A percentile compares a stretch with the other conserved stretches of the same genome.
Evolutionary conservation across 805 yeast genomes (phyloP).

Genomic region (Clavispora carvajalis): DNA sequence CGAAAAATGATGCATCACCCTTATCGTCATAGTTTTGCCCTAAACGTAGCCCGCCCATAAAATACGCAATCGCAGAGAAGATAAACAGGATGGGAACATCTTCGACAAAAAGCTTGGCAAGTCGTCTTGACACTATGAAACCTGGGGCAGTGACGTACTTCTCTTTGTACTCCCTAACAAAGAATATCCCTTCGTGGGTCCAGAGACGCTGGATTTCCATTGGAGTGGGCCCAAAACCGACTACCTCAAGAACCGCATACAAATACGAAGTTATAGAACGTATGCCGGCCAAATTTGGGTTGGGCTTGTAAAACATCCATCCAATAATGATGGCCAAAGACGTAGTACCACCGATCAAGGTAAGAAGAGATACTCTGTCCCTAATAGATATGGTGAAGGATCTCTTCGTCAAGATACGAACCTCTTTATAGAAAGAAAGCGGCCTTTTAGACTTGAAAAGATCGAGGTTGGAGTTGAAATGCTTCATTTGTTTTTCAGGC

Average conservation of each 20-base stretch:
- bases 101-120: conserved; percentile 63
- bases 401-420: conserved; percentile 30
- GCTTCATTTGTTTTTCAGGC: conserved; percentile 11
- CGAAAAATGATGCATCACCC: conserved; percentile 35
- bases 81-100: conserved; percentile 60
- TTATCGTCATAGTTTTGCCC: conserved; percentile 7
- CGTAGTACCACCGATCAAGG: conserved; percentile 36
- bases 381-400: conserved; percentile 28
- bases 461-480: conserved; percentile 15
- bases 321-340: conserved; percentile 62
- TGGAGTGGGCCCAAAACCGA: conserved; percentile 37
- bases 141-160: conserved; percentile 63
- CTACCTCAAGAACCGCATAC: conserved; percentile 33
- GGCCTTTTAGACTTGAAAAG: conserved; percentile 15
- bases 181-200: conserved; percentile 32
- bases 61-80: conserved; percentile 60
- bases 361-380: conserved; percentile 27
- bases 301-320: conserved; percentile 71
- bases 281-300: conserved; percentile 55
- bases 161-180: conserved; percentile 61
- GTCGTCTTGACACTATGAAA: conserved; percentile 58
- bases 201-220: conserved; percentile 37
- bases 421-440: conserved; percentile 26
- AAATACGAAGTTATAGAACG: conserved; percentile 45
- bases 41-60: conserved; percentile 67